Base-by-base conservation (phyloP, 1,139 yeast species). In the Kodamaea plutei region DNA sequence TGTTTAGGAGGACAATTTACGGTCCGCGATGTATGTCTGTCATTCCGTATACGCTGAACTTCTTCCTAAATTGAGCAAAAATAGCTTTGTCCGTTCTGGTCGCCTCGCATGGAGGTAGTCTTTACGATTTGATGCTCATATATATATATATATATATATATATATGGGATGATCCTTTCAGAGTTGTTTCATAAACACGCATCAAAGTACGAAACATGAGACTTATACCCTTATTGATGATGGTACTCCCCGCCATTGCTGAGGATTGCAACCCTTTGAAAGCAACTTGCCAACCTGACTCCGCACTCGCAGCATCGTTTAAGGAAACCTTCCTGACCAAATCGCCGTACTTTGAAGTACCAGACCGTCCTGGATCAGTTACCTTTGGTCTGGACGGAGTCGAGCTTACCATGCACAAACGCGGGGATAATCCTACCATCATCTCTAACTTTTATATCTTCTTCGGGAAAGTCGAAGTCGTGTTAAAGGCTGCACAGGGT, bases 381-480 rank as follows among this genome's bases (percentile, higher is more conserved):
- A 24, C 41, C 4, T 59, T 47, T 29, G 37, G 45, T 11, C 46
- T 45, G 21, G 48, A 54, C 20, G 96, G 96, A 7, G 58, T 79
- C n/a, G 52, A 64, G 17, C 56, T 88, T 40, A 69, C 79, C 2
- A 58, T 88, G 34, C 61, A 69, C 3, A 63, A 79, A 45, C 64
- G 79, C 42, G 79, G 68, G 33, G 91, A 84, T 48, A 80, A 83
- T 49, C 95, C 95, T 11, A 72, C 89, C 3, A 56, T 87, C 33
- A 69, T 69, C 43, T 84, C 94, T 8, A 73, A 80, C 40, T 85
- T 84, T 51, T 84, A 84, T 56, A 74, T 87, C 41, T 83, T 87
- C 89, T 87, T 79, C 57, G 96, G 96, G 33, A 76, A 76, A 43
- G 76, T 85, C 13, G 93, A 84, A 52, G 88, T 79, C 7, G 69